phyloP scores from a whole-genome alignment of 805 yeast genomes.

The Naumovozyma castellii region DNA sequence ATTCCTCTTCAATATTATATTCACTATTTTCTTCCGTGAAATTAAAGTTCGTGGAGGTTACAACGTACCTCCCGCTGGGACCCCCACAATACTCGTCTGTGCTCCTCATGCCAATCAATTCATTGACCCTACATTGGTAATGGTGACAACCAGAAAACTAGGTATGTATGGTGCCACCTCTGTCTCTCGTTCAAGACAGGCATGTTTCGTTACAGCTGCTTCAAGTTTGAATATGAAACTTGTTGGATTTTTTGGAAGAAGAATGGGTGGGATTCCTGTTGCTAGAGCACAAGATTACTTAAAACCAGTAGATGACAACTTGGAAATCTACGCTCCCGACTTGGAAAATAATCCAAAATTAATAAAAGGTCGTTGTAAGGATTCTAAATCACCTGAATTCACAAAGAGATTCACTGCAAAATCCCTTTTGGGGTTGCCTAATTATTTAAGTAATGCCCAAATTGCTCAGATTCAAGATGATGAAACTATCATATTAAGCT shows the following conservation, averaged over 20 bases:
- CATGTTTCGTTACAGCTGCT: constrained; percentile 78
- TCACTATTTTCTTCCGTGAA: constrained; percentile 55
- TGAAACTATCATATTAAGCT: constrained; percentile 55
- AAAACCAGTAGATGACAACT: constrained; percentile 54
- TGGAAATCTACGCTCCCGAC: constrained; percentile 40
- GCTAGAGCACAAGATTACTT: constrained; percentile 85
- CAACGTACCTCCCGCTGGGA: constrained; percentile 23
- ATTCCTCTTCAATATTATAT: constrained; percentile 22
- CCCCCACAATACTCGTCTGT: constrained; percentile 64
- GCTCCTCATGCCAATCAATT: constrained; percentile 88
- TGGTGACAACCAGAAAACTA: constrained; percentile 56
- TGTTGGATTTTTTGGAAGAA: constrained; percentile 67
- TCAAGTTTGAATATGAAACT: constrained; percentile 54
- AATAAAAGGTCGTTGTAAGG: constrained; percentile 46
- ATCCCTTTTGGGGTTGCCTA: constrained; percentile 71
- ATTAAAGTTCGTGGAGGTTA: constrained; percentile 57
- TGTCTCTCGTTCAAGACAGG: constrained; percentile 42
- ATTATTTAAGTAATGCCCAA: constrained; percentile 66
- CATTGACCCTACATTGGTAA: constrained; percentile 68
- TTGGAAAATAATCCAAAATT: constrained; percentile 34
- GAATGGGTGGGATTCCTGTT: constrained; percentile 82
- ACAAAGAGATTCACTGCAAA: constrained; percentile 46
- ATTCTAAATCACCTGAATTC: constrained; percentile 42
- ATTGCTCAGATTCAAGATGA: constrained; percentile 61
- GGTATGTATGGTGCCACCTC: constrained; percentile 2